phyloP scores from a whole-genome alignment of 2,329 filamentous ascomycete species.

The Alternaria alternata region DNA sequence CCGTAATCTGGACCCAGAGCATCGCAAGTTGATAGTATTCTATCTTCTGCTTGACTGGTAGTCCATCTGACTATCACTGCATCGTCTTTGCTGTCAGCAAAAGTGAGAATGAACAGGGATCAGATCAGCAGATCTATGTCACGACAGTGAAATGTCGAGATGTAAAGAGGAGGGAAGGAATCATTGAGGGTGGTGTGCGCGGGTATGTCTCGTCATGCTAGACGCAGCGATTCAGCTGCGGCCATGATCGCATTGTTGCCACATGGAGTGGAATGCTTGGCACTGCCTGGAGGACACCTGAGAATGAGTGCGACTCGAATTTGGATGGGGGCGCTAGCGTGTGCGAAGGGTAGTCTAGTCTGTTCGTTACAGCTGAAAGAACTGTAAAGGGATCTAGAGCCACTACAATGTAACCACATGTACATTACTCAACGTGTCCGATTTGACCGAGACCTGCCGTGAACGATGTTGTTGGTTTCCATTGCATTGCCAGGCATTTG shows the following conservation, averaged over 20 bases:
- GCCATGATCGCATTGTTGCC: constrained; percentile 13
- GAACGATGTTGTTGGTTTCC: background rate
- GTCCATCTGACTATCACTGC: background rate
- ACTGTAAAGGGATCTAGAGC: background rate
- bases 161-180: constrained; percentile 23
- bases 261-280: constrained; percentile 11
- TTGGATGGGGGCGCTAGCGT: background rate
- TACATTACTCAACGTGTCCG: background rate
- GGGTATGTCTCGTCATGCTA: constrained; percentile 12
- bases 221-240: constrained; percentile 28
- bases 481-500: background rate
- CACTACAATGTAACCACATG: background rate
- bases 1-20: background rate
- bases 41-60: constrained; percentile 1
- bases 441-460: background rate
- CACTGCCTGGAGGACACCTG: constrained; percentile 1
- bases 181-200: constrained; percentile 20
- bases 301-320: background rate
- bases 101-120: background rate
- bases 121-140: constrained; percentile 7
- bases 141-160: constrained; percentile 11
- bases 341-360: constrained; percentile 6
- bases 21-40: background rate
- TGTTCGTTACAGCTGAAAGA: constrained; percentile 3
- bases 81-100: constrained; percentile 4